Evolutionary conservation across 129 eudicot species (phyloP).

Genomic region (Flaveria robusta): DNA sequence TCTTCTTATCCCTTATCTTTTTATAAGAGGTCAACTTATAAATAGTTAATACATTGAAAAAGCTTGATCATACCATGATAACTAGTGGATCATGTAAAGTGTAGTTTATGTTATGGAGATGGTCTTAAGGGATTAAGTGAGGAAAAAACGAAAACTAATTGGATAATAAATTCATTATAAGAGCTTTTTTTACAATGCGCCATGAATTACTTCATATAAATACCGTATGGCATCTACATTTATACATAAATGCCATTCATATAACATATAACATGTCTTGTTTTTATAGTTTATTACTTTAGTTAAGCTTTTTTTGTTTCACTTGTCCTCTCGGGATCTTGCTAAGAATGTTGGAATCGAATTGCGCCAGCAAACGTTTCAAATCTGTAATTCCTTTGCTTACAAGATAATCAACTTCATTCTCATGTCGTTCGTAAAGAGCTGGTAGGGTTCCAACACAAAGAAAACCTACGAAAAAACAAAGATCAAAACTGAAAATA

Average conservation of each 20-base stretch:
- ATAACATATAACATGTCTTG: not conserved
- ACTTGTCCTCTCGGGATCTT: conserved; percentile 89
- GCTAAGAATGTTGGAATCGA: conserved; percentile 59
- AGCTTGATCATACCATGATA: too few species aligned
- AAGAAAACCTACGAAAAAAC: conserved; percentile 50
- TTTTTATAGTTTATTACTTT: conserved; percentile 23
- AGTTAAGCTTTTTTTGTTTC: conserved; percentile 52
- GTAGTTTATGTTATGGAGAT: too few species aligned
- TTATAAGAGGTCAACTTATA: not conserved
- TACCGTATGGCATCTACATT: not conserved
- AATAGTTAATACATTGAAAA: not conserved
- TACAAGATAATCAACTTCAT: conserved; percentile 67
- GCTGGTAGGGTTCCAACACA: conserved; percentile 65
- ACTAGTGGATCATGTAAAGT: too few species aligned
- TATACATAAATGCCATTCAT: conserved; percentile 4
- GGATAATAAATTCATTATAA: too few species aligned
- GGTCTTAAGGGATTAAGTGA: too few species aligned
- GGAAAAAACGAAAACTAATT: too few species aligned
- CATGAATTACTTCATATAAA: too few species aligned
- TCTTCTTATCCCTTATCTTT: not conserved
- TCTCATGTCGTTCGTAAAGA: conserved; percentile 60
- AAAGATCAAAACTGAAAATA: not conserved
- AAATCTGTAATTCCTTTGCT: conserved; percentile 55
- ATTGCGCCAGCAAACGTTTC: conserved; percentile 50
- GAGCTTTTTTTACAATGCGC: too few species aligned